These are phyloP conservation scores for Furculomyces boomerangus DNA, from an alignment of 371 early-diverging fungal species.

Conservation along the genomic window DNA sequence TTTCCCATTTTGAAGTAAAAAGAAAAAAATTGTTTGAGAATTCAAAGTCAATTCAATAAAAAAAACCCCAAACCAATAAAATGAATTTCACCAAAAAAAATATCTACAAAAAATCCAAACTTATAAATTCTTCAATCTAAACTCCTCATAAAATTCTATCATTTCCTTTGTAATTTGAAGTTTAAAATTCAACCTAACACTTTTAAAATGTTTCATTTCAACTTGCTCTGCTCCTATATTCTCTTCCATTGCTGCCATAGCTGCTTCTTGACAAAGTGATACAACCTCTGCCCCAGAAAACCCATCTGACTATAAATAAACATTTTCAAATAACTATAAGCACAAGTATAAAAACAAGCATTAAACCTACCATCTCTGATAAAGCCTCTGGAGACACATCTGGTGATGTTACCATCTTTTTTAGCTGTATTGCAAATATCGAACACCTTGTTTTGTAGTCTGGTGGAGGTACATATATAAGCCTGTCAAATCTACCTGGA, in stretches of 20 bases:
- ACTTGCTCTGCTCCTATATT: constrained; percentile 42
- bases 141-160: constrained; percentile 82
- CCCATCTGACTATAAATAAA: constrained; percentile 44
- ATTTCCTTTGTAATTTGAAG: constrained; percentile 80
- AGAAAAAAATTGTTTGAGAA: too few relatives aligned
- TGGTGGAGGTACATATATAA: constrained; percentile 86
- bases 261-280: constrained; percentile 86
- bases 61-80: too few relatives aligned
- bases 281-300: constrained; percentile 93
- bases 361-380: constrained; percentile 21
- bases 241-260: constrained; percentile 77
- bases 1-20: constrained; percentile 17
- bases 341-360: neutral
- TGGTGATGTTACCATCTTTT: constrained; percentile 33
- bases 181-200: constrained; percentile 36
- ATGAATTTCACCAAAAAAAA: too few relatives aligned
- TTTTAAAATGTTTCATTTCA: constrained; percentile 43
- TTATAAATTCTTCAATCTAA: too few relatives aligned
- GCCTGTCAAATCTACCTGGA: constrained; percentile 92
- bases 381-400: constrained; percentile 44
- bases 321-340: constrained; percentile 6
- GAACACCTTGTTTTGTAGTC: constrained; percentile 54
- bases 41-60: too few relatives aligned
- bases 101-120: too few relatives aligned
- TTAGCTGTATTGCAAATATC: constrained; percentile 59